Base-by-base conservation (phyloP, 2,329 filamentous ascomycete genomes). In the Aureobasidium pullulans region DNA sequence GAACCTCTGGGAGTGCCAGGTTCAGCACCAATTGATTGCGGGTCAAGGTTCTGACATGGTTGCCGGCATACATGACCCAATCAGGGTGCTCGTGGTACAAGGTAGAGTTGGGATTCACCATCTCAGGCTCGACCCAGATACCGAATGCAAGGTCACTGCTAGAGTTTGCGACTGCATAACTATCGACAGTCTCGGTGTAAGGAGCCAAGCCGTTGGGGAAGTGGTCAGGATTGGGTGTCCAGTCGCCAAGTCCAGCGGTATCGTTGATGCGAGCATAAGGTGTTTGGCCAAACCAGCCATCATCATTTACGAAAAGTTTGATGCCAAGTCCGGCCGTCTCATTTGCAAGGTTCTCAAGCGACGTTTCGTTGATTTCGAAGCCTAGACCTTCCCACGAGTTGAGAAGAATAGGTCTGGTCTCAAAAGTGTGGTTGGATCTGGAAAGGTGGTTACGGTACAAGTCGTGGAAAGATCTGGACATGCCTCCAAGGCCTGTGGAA, bases 101-200 rank as follows among this genome's bases (percentile, higher is more conserved):
- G 2, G 75, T 78, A 0, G 84, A 86, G 57, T 83, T 81, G 1
- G 81, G 80, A 60, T 83, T 85, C 52, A 86, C 79, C 85, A 87
- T 87, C 64, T 87, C 84, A 0, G 84, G 84, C 66, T 87, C 85
- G 2, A 87, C 76, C 84, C 84, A 87, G 3, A 87, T 75, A 15
- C 84, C 84, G 63, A 87, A 87, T 11, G 78, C 75, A 48, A 87
- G 68, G 1, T 79, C 75, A 0, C 74, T 71, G 0, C 76, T 75
- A 0, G 79, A 75, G 32, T 80, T 78, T 2, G 75, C 69, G 0
- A 78, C 76, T 3, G 76, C 73, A 6, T 84, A 74, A 7, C 74
- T 71, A 5, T 77, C 82, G 36, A 86, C 74, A 4, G 76, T 73
- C 0, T 76, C 69, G 1, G 85, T 78, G 1, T 84, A 76, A 0